Evolutionary conservation across 2,329 filamentous ascomycete species (phyloP), one percentile per base, ranked within the genome.

Genomic region (Beauveria rudraprayagi): DNA sequence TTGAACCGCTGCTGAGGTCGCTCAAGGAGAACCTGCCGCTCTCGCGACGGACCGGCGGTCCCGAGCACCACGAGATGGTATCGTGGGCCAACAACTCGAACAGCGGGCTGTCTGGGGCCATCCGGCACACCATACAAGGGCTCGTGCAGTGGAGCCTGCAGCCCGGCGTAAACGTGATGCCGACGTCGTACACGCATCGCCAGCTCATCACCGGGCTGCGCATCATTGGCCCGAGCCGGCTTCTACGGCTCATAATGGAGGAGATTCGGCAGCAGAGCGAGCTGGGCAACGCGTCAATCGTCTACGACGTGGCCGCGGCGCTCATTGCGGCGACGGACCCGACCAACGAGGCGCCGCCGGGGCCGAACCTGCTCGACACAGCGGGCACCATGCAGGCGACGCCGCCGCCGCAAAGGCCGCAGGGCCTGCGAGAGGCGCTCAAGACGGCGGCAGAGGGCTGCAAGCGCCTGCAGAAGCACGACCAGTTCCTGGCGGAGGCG

Each of bases 171-270:
- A 83, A 81, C 61, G 75, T 76, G 37, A 82, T 82, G 75, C 83
- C 83, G 1, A 79, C 88, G 0, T 79, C 81, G 11, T 93, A 92
- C 70, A 90, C 87, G 0, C 88, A 92, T 69, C 84, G 87, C 5
- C 86, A 89, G 65, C 75, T 91, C 3, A 79, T 90, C 9, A 79
- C 81, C 0, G 84, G 81, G 0, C 72, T 84, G 41, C 81, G 82
- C 60, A 76, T 89, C 37, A 73, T 89, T 1, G 88, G 88, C 0
- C 82, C 87, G 0, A 82, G 78, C 62, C 77, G 80, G 5, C 74
- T 90, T 0, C 72, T 93, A 0, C 72, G 78, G 2, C 73, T 84
- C 6, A 82, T 93, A 24, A 69, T 91, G 11, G 85, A 91, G 8
- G 89, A 92, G 66, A 73, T 91, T 7, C 84, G 83, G 66, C 73